These are phyloP conservation scores for Apiospora saccharicola DNA, from an alignment of 2,329 filamentous ascomycete genomes.

Conservation along the genomic window DNA sequence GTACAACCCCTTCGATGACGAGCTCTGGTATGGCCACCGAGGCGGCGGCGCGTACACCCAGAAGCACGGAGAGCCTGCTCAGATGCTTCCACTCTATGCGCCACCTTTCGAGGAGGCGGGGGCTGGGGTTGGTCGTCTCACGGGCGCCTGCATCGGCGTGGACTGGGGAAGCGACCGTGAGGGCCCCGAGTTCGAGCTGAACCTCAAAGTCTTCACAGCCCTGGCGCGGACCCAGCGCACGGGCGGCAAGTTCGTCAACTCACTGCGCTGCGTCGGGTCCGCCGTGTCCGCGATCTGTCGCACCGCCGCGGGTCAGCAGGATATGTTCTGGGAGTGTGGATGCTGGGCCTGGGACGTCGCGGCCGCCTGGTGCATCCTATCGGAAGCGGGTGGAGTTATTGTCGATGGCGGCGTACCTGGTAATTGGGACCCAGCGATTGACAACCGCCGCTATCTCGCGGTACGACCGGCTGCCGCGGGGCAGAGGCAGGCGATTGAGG, in stretches of 20 bases:
- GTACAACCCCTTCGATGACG: neutral
- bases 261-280: neutral
- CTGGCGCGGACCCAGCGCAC: constrained; percentile 3
- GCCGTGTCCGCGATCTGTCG: neutral
- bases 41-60: neutral
- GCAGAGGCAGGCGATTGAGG: neutral
- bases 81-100: neutral
- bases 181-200: neutral
- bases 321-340: constrained; percentile 11
- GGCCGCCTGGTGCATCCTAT: neutral
- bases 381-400: neutral
- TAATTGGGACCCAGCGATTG: neutral
- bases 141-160: neutral
- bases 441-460: neutral
- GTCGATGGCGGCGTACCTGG: neutral
- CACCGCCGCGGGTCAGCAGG: constrained; percentile 1
- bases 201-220: neutral
- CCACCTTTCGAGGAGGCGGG: neutral
- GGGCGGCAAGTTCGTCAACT: neutral
- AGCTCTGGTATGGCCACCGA: neutral
- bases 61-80: neutral
- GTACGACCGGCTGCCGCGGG: neutral
- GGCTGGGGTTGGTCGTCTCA: neutral
- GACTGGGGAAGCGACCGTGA: constrained; percentile 5
- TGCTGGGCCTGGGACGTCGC: constrained; percentile 3